phyloP scores from a whole-genome alignment of 805 yeast species.

The Grigorovia humatica region DNA sequence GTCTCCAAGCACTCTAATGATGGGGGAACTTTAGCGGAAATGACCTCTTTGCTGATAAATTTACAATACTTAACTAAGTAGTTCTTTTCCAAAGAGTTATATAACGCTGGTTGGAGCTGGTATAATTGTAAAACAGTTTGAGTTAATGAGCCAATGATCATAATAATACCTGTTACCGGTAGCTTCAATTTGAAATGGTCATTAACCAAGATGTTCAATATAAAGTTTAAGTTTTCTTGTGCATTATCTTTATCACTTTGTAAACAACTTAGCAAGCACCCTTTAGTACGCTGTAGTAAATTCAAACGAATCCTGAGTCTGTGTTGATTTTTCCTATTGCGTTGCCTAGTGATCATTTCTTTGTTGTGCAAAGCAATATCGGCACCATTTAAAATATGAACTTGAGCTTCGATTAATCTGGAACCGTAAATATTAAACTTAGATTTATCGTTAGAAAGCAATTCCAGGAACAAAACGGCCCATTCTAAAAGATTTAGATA shows the following conservation, averaged over 20 bases:
- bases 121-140: conserved; percentile 17
- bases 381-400: conserved; percentile 22
- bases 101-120: conserved; percentile 16
- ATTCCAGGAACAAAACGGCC: conserved; percentile 33
- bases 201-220: conserved; percentile 8
- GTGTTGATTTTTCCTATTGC: conserved; percentile 30
- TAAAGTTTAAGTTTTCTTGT: conserved; percentile 5
- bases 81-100: conserved; percentile 13
- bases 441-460: conserved; percentile 13
- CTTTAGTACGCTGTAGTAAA: conserved; percentile 25
- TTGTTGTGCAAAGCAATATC: conserved; percentile 21
- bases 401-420: conserved; percentile 34
- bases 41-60: conserved; percentile 31
- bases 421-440: conserved; percentile 25
- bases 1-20: conserved; percentile 33
- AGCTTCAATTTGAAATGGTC: conserved; percentile 15
- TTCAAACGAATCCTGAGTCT: conserved; percentile 31
- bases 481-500: conserved; percentile 49
- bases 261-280: conserved; percentile 18
- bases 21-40: conserved; percentile 38
- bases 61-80: conserved; percentile 14
- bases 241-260: conserved; percentile 9
- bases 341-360: conserved; percentile 12
- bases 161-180: conserved; percentile 28
- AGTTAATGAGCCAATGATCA: conserved; percentile 31